These are phyloP conservation scores for Candida oleophila DNA, from an alignment of 805 yeast genomes.

Conservation along the genomic window DNA sequence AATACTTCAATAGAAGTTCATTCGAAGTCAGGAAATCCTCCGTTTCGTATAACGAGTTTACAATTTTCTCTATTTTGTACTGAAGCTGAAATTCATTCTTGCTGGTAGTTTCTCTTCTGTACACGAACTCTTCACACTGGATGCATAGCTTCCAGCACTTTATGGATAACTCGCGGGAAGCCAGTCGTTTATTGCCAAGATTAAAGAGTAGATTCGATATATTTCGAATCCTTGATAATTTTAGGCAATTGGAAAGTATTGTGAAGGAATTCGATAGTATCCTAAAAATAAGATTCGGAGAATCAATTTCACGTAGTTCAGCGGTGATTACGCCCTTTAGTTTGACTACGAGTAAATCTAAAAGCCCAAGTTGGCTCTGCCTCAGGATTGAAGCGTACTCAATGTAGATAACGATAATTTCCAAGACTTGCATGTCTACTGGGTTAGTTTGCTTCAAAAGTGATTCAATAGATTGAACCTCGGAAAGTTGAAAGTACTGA, in stretches of 20 bases:
- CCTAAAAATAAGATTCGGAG: neutral
- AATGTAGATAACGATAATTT: neutral
- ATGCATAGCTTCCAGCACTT: constrained; percentile 20
- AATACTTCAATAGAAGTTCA: constrained; percentile 4
- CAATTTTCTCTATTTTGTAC: constrained; percentile 32
- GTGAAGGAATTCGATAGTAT: constrained; percentile 9
- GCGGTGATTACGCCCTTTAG: neutral
- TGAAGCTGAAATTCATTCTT: constrained; percentile 14
- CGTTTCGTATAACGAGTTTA: constrained; percentile 24
- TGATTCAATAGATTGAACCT: constrained; percentile 6
- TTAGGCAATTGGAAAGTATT: constrained; percentile 21
- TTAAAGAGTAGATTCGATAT: constrained; percentile 47
- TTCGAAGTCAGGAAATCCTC: constrained; percentile 7
- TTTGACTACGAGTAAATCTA: neutral
- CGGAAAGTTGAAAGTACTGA: constrained; percentile 4
- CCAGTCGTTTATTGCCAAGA: constrained; percentile 27
- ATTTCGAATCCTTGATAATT: constrained; percentile 42
- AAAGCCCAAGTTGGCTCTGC: neutral
- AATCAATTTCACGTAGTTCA: neutral
- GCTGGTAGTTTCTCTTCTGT: constrained; percentile 5
- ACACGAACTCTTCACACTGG: constrained; percentile 27
- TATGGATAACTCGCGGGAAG: constrained; percentile 2
- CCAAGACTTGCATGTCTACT: neutral
- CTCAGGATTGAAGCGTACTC: neutral
- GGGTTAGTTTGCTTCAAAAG: constrained; percentile 1